phyloP scores from a whole-genome alignment of 78 protist species.

The Salpingoeca rosetta region DNA sequence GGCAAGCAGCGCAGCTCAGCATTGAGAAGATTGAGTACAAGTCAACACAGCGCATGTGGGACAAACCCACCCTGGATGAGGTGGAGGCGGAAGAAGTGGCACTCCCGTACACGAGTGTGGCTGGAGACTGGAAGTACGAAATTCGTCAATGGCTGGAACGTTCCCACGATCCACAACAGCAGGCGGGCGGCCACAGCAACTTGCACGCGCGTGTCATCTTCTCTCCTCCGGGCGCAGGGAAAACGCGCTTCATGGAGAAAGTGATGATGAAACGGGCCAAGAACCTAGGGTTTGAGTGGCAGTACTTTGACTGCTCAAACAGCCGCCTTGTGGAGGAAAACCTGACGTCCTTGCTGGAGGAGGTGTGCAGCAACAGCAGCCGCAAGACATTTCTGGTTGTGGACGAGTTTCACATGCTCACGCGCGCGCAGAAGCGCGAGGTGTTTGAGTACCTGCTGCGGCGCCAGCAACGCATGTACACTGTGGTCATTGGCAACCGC shows the following conservation, averaged over 20 bases:
- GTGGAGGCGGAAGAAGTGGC: too few species aligned
- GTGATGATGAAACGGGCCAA: not conserved
- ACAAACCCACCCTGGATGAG: too few species aligned
- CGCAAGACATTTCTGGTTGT: not conserved
- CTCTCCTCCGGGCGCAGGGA: not conserved
- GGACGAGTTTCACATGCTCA: not conserved
- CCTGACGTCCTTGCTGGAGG: not conserved
- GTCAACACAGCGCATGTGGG: too few species aligned
- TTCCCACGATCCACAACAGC: too few species aligned
- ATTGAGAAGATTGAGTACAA: too few species aligned
- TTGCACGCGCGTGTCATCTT: too few species aligned
- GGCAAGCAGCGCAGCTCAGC: too few species aligned
- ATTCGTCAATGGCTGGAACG: too few species aligned
- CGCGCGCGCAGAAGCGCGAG: not conserved
- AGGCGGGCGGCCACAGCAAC: too few species aligned
- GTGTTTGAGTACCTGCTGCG: not conserved
- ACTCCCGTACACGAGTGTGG: too few species aligned
- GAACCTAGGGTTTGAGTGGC: not conserved
- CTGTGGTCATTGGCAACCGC: not conserved
- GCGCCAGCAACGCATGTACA: not conserved
- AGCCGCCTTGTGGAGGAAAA: not conserved
- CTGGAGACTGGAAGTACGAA: too few species aligned
- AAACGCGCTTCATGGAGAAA: not conserved
- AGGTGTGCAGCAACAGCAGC: not conserved
- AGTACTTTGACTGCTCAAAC: not conserved